These are phyloP conservation scores for Fistulinella prunicolor DNA, from an alignment of 768 basidiomycete genomes.

Conservation along the genomic window DNA sequence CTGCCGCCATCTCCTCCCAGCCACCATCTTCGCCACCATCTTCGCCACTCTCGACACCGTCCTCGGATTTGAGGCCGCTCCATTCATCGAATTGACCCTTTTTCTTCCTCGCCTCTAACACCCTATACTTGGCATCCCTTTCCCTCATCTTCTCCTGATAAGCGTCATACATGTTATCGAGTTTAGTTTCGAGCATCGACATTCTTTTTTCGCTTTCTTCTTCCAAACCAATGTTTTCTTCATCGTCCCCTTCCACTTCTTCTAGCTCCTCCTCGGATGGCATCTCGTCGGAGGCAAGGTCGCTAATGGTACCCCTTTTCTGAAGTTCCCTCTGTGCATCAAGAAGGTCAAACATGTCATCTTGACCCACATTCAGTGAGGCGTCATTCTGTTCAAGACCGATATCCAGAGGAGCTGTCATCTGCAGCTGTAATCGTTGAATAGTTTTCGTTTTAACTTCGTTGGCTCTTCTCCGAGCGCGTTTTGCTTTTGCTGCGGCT, in stretches of 20 bases:
- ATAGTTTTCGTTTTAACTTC: conserved; percentile 86
- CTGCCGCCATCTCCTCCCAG: conserved; percentile 63
- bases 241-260: conserved; percentile 29
- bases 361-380: conserved; percentile 69
- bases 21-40: conserved; percentile 52
- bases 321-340: conserved; percentile 49
- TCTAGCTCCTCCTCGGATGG: conserved; percentile 38
- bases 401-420: conserved; percentile 97
- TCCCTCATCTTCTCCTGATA: conserved; percentile 81
- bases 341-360: conserved; percentile 86
- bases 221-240: conserved; percentile 54
- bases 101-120: conserved; percentile 70
- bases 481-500: conserved; percentile 67
- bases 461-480: conserved; percentile 80
- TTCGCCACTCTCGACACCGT: conserved; percentile 37
- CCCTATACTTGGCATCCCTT: conserved; percentile 84
- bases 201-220: conserved; percentile 69
- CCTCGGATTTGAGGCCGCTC: conserved; percentile 63
- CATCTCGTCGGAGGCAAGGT: conserved; percentile 41
- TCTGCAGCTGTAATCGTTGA: conserved; percentile 93
- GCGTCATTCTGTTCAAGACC: conserved; percentile 82
- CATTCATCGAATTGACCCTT: conserved; percentile 79
- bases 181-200: conserved; percentile 69
- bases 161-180: conserved; percentile 85
- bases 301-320: conserved; percentile 40